Evolutionary conservation across 1,139 yeast genomes (phyloP), one percentile per base, ranked within the genome.

Genomic region (Geotrichum australiense): DNA sequence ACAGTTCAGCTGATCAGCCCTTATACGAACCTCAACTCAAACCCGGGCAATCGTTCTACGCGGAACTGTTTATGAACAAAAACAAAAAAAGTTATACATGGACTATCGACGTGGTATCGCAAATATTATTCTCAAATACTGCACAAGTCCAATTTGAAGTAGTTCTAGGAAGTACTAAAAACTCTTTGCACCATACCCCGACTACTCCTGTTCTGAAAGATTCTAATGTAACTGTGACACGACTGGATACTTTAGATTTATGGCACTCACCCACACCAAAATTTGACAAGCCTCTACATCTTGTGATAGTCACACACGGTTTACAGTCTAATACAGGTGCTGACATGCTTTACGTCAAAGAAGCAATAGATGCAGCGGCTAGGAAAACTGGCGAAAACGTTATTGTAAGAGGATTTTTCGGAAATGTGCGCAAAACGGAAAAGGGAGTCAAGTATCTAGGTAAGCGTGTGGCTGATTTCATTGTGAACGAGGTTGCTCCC

Each of bases 381-480:
- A 52, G 49, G 5, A 52, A 50, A 18, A 64, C 73, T 0, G 76
- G 76, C 4, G 78, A 76, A 41, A 78, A 80, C 47, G 61, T 87
- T 2, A 75, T 87, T 8, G 93, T 89, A 2, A 72, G 87, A 50
- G 96, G 95, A 0, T 91, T 67, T 55, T 75, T 78, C 31, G 94
- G 84, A 0, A 91, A 91, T 55, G 86, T 78, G 1, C 84, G 96
- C 53, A 78, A 80, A 51, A 93, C 98, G 0, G 98, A 91, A 58
- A 69, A 87, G 43, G 98, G 98, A 0, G 73, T 91, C 41, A 83
- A 83, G 60, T 89, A 80, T 58, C 66, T 89, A 45, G 99, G 98
- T 0, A 71, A 80, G 44, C 66, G 93, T 38, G 70, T 89, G 22
- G 97, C 93, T 0, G 87, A 84, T 51, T 82, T 73, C 57, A 68